Evolutionary conservation across 106 monocot genomes (phyloP), one percentile per base, ranked within the genome.

Genomic region (Dendrobium catenatum): DNA sequence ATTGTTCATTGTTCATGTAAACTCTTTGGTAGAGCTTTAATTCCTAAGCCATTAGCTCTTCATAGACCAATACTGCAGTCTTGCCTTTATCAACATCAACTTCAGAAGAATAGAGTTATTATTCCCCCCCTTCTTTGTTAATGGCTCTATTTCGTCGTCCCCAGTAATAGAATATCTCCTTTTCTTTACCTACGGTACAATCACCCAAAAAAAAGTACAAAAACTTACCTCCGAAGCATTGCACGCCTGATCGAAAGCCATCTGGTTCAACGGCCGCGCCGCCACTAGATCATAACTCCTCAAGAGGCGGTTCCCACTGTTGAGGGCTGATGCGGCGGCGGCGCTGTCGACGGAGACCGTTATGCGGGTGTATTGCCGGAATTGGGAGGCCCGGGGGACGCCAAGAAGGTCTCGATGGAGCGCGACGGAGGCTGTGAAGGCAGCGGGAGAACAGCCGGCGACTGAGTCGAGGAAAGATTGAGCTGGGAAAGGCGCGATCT

Each of bases 251-350:
- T 98, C 91, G 43, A 98, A 93, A 2, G 88, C 90, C 27, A 56
- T 76, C 83, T 92, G 91, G 54, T 86, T 92, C 55, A 87, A 49
- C 2, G 92, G 94, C 74, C 88, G 81, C 8, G 81, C 89, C 0
- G 92, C 94, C 4, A 94, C 91, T 20, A 97, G 49, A 79, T 94
- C 91, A 46, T 98, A 98, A 22, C 83, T 88, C 68, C 86, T 77
- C 43, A 94, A 80, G 10, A 95, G 75, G 31, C 79, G 73, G 37
- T 83, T 89, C 29, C 86, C 92, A 46, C 82, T 55, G 22, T 85
- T 80, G 46, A 88, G 82, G 42, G 84, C 79, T 26, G 85, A 51
- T 0, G 77, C 84, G 4, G 77, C 56, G 43, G 51, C 42, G 9
- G 29, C 46, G 43, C 72, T 81, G 37, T 84, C 91, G 15, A 81